Evolutionary conservation across 805 yeast genomes (phyloP).

Genomic region (Kodamaea lidongshanica): DNA sequence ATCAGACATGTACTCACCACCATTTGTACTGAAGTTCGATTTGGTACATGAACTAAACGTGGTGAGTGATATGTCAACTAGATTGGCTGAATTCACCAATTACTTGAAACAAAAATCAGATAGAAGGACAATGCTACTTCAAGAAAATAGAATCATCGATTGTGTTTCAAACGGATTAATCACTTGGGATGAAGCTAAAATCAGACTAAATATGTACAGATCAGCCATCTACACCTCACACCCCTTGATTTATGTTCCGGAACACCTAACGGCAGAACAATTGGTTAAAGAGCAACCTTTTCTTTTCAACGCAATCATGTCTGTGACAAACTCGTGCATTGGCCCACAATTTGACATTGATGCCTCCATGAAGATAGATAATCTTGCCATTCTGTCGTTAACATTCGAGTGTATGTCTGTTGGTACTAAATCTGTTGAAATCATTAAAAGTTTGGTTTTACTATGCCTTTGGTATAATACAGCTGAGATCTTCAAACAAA

Average conservation of each 20-base stretch:
- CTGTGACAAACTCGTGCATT: slow-evolving; percentile 47
- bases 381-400: slow-evolving; percentile 45
- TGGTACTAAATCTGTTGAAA: slow-evolving; percentile 66
- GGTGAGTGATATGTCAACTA: slow-evolving; percentile 27
- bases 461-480: slow-evolving; percentile 76
- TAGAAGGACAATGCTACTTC: slow-evolving; percentile 29
- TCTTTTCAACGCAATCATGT: slow-evolving; percentile 59
- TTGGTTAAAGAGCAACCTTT: slow-evolving; percentile 51
- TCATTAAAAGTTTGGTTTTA: slow-evolving; percentile 55
- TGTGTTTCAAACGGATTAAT: slow-evolving; percentile 54
- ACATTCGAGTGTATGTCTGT: slow-evolving; percentile 56
- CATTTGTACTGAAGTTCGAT: slow-evolving; percentile 28
- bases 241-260: slow-evolving; percentile 55
- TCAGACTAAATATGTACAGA: slow-evolving; percentile 47
- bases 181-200: slow-evolving; percentile 51
- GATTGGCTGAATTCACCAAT: slow-evolving; percentile 39
- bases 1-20: slow-evolving; percentile 13
- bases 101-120: slow-evolving; percentile 43
- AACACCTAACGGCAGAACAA: slow-evolving; percentile 37
- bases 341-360: slow-evolving; percentile 29
- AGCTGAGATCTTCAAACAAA: slow-evolving; percentile 73
- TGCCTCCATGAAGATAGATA: slow-evolving; percentile 44
- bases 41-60: slow-evolving; percentile 37
- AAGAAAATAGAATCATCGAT: slow-evolving; percentile 31
- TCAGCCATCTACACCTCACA: slow-evolving; percentile 39